phyloP scores from a whole-genome alignment of 106 monocot genomes.

The Chionographis japonica region DNA sequence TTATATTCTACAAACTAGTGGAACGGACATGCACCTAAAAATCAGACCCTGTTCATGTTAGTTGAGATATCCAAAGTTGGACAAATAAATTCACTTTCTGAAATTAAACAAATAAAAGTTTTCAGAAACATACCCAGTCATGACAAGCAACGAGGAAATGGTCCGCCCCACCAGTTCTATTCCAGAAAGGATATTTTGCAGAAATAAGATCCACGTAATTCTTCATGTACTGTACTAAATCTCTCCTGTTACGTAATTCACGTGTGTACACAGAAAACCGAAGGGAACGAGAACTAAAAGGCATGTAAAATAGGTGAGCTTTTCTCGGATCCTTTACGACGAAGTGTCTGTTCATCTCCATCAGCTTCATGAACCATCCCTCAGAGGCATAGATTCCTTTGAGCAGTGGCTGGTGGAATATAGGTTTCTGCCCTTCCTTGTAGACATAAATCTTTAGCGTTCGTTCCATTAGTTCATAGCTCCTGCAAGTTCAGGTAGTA shows the following conservation, averaged over 20 bases:
- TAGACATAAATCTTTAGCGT: constrained; percentile 65
- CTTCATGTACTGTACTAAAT: constrained; percentile 21
- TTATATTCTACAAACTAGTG: no score
- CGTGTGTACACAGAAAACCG: constrained; percentile 30
- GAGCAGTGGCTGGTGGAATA: constrained; percentile 51
- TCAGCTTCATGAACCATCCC: constrained; percentile 71
- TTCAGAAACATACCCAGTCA: constrained; percentile 47
- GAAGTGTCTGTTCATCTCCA: constrained; percentile 40
- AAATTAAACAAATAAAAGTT: neutral
- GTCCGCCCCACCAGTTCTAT: constrained; percentile 49
- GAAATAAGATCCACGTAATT: constrained; percentile 35
- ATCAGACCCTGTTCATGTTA: no score
- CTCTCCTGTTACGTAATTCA: constrained; percentile 26
- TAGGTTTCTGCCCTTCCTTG: constrained; percentile 46
- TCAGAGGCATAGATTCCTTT: constrained; percentile 72
- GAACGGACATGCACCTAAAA: no score
- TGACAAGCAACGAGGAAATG: constrained; percentile 67
- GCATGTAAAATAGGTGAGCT: constrained; percentile 63
- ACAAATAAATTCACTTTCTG: no score
- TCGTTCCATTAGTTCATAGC: constrained; percentile 62
- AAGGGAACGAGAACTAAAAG: constrained; percentile 48
- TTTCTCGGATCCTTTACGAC: constrained; percentile 34
- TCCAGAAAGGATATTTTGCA: constrained; percentile 64
- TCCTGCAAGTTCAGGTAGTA: constrained; percentile 23
- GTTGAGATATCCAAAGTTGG: no score